Percentiles rank a stretch among this genome's conserved stretches.
phyloP scores from a whole-genome alignment of 225 moss, liverwort and hornwort genomes.

The Physcomitrellopsis africana region DNA sequence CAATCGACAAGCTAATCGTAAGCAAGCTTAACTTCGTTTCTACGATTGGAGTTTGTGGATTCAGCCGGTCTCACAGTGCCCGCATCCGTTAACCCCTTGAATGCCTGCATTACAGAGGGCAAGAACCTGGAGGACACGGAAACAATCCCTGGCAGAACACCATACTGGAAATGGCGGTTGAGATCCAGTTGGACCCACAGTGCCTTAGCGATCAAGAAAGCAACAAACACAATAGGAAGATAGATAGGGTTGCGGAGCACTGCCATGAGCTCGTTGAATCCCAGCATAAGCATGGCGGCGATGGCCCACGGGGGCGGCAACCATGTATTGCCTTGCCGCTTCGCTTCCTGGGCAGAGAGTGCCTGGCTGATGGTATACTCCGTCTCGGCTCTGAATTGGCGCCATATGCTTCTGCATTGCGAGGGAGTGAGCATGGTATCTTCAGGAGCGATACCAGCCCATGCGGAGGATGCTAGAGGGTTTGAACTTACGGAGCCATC shows the following conservation, averaged over 20 bases:
- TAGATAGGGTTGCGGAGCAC: conserved; percentile 86
- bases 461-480: conserved; percentile 45
- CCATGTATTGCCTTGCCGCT: conserved; percentile 67
- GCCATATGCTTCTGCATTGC: conserved; percentile 86
- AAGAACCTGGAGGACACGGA: conserved; percentile 71
- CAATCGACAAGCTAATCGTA: conserved; percentile 29
- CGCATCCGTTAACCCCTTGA: conserved; percentile 77
- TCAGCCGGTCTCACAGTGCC: conserved; percentile 35
- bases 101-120: conserved; percentile 67
- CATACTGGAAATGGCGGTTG: conserved; percentile 67
- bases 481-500: neutral
- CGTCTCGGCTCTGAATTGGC: conserved; percentile 92
- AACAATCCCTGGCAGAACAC: conserved; percentile 69
- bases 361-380: conserved; percentile 91
- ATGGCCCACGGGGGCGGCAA: conserved; percentile 93
- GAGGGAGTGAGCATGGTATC: conserved; percentile 74
- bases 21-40: conserved; percentile 19
- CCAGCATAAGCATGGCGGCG: conserved; percentile 75
- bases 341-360: conserved; percentile 82
- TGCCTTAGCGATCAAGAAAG: conserved; percentile 75
- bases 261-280: conserved; percentile 94
- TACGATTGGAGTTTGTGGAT: neutral
- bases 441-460: conserved; percentile 53
- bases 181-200: conserved; percentile 85
- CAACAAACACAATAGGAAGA: conserved; percentile 66